Evolutionary conservation across 2,329 filamentous ascomycete genomes (phyloP).

Genomic region (Beauveria varroae): DNA sequence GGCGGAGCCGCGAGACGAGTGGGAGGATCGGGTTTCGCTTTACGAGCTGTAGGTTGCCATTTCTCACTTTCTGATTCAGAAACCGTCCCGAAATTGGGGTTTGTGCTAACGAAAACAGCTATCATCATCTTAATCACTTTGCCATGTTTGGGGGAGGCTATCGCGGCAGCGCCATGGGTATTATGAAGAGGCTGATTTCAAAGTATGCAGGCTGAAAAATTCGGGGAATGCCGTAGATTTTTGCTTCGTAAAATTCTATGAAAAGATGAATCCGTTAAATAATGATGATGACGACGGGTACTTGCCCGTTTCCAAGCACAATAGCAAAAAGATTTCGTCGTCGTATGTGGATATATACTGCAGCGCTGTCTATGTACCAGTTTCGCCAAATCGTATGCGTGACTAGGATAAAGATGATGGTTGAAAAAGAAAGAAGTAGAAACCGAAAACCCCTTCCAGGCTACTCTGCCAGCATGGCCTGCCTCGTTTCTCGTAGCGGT

Average conservation of each 20-base stretch:
- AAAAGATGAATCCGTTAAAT: neutral
- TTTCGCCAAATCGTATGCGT: neutral
- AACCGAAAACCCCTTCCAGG: neutral
- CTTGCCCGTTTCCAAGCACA: neutral
- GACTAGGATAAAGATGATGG: neutral
- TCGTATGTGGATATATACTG: constrained; percentile 1
- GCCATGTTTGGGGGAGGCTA: constrained; percentile 80
- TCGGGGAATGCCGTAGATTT: neutral
- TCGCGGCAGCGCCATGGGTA: constrained; percentile 64
- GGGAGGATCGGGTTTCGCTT: constrained; percentile 70
- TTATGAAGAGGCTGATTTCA: constrained; percentile 65
- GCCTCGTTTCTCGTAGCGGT: constrained; percentile 25
- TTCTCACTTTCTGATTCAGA: neutral
- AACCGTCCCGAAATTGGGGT: no score
- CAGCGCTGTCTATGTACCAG: constrained; percentile 4
- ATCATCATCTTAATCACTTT: constrained; percentile 87
- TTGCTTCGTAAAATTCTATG: neutral
- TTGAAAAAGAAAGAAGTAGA: neutral
- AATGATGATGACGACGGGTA: neutral
- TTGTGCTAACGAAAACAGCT: constrained; percentile 40
- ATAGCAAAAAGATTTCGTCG: neutral
- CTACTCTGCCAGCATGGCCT: constrained; percentile 33
- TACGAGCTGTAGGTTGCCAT: constrained; percentile 66
- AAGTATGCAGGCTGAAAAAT: constrained; percentile 52
- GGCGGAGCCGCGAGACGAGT: constrained; percentile 73